phyloP scores from a whole-genome alignment of 768 basidiomycete genomes.

The Suillus discolor region DNA sequence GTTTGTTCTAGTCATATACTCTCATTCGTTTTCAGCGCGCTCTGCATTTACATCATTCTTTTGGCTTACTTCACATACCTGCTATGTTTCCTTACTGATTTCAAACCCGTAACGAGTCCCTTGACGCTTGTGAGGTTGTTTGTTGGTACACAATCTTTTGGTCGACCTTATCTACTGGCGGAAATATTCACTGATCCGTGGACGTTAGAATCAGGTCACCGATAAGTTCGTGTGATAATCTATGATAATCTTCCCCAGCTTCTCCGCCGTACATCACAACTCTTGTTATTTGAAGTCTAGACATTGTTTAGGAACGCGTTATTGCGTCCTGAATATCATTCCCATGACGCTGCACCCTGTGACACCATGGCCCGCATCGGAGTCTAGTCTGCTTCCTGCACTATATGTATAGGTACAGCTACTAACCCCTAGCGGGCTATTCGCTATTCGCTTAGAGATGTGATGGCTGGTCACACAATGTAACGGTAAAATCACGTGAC shows the following conservation, averaged over 20 bases:
- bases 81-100: slow-evolving; percentile 3
- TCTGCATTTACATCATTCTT: neutral
- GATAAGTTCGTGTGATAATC: neutral
- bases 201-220: neutral
- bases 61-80: slow-evolving; percentile 1
- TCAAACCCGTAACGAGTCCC: neutral
- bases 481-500: too few species aligned
- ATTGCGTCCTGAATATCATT: neutral
- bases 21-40: neutral
- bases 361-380: neutral
- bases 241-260: neutral
- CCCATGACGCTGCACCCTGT: neutral
- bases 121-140: neutral
- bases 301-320: neutral
- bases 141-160: neutral
- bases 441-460: too few species aligned
- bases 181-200: neutral
- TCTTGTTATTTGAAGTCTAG: neutral
- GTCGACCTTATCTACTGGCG: neutral
- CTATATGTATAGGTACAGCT: too few species aligned
- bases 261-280: neutral
- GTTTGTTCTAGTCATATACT: slow-evolving; percentile 56
- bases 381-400: neutral
- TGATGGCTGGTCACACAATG: too few species aligned
- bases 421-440: too few species aligned